Evolutionary conservation across 108 stramenopile species (phyloP).

Genomic region (Fistulifera pelliculosa): DNA sequence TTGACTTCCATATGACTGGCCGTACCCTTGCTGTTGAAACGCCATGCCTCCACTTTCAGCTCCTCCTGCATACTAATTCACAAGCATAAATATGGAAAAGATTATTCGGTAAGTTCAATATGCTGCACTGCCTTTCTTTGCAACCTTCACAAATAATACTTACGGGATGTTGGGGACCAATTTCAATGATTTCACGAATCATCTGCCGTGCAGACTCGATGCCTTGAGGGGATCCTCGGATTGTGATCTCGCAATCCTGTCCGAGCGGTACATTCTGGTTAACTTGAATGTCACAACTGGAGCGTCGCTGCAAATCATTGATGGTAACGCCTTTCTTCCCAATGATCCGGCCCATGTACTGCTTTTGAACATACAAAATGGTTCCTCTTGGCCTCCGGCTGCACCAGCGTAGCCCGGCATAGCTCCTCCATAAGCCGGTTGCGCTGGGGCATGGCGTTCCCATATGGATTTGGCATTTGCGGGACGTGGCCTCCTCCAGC

Average conservation of each 20-base stretch:
- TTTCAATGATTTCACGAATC: conserved; percentile 78
- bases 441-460: background rate
- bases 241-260: conserved; percentile 68
- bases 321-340: conserved; percentile 85
- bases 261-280: conserved; percentile 84
- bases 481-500: conserved; percentile 24
- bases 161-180: conserved; percentile 74
- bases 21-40: conserved; percentile 24
- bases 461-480: background rate
- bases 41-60: conserved; percentile 30
- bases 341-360: conserved; percentile 84
- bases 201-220: conserved; percentile 80
- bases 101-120: background rate
- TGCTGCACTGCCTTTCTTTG: background rate
- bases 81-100: background rate
- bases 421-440: conserved; percentile 18
- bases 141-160: conserved; percentile 3
- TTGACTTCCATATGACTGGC: conserved; percentile 21
- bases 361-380: conserved; percentile 62
- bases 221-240: conserved; percentile 63
- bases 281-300: conserved; percentile 86
- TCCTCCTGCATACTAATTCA: conserved; percentile 16
- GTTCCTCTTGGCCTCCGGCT: conserved; percentile 38
- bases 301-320: conserved; percentile 82
- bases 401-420: conserved; percentile 19